These are phyloP conservation scores for Parasitella parasitica DNA, from an alignment of 371 early-diverging fungal genomes.

Conservation along the genomic window DNA sequence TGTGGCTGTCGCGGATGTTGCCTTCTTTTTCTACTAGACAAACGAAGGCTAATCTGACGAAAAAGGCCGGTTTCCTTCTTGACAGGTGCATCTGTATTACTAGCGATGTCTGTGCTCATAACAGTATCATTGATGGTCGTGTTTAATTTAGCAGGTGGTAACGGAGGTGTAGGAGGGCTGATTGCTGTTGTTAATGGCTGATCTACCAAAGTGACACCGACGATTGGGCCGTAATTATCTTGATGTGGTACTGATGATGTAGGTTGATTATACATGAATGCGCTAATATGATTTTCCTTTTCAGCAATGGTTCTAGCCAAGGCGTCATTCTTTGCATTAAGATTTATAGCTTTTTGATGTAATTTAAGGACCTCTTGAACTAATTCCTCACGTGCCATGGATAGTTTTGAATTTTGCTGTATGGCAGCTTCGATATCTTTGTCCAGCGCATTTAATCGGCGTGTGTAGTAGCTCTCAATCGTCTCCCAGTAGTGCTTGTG, in stretches of 20 bases:
- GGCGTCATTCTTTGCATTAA: slow-evolving; percentile 11
- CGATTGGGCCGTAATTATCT: neutral
- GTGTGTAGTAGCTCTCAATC: slow-evolving; percentile 16
- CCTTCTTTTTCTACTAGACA: slow-evolving; percentile 16
- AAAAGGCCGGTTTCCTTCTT: slow-evolving; percentile 21
- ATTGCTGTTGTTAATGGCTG: neutral
- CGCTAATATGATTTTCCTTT: slow-evolving; percentile 16
- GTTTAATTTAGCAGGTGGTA: neutral
- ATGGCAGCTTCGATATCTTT: slow-evolving; percentile 16
- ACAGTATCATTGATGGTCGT: neutral
- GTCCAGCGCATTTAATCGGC: slow-evolving; percentile 5
- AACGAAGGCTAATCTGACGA: slow-evolving; percentile 19
- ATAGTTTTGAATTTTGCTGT: slow-evolving; percentile 12
- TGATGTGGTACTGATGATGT: neutral
- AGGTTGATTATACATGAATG: slow-evolving; percentile 15
- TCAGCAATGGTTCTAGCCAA: slow-evolving; percentile 17
- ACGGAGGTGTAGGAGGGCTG: neutral
- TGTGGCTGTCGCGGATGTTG: neutral
- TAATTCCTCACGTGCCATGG: slow-evolving; percentile 14
- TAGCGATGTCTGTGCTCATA: neutral
- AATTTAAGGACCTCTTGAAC: slow-evolving; percentile 18
- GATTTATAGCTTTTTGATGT: slow-evolving; percentile 16
- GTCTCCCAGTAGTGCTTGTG: slow-evolving; percentile 17
- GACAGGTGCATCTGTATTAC: neutral
- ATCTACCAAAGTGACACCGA: slow-evolving; percentile 22